Percentiles rank a stretch among this genome's conserved stretches.
phyloP scores from a whole-genome alignment of 192 early-diverging fungal species.

The Neocallimastix lanati region DNA sequence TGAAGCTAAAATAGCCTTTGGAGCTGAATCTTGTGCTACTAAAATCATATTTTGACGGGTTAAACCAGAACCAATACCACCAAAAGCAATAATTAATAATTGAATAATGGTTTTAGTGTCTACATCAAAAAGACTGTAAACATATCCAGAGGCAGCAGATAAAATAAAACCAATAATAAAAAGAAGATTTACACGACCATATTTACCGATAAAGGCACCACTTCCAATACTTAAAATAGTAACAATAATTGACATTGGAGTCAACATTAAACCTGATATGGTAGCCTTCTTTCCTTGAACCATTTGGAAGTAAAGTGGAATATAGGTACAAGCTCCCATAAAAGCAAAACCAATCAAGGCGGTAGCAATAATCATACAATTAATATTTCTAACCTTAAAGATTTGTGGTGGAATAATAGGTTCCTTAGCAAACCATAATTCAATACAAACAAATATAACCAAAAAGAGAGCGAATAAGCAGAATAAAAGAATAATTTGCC shows the following conservation, averaged over 20 bases:
- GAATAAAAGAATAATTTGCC: neutral
- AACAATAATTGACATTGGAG: neutral
- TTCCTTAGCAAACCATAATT: neutral
- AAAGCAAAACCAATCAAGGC: neutral
- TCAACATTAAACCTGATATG: neutral
- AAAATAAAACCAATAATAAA: neutral
- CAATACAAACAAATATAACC: neutral
- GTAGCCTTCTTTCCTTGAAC: neutral
- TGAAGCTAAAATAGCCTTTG: neutral
- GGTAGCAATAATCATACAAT: neutral
- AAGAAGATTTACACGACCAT: neutral
- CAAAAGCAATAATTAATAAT: neutral
- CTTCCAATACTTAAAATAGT: neutral
- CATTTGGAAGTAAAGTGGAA: neutral
- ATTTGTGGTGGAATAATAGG: conserved; percentile 24
- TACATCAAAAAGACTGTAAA: neutral
- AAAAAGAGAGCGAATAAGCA: neutral
- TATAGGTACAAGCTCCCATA: neutral
- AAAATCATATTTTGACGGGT: neutral
- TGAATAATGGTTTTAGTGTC: neutral
- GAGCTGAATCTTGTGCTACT: neutral
- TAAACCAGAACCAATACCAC: neutral
- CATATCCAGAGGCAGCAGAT: neutral
- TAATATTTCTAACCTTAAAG: conserved; percentile 26
- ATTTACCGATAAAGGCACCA: neutral